phyloP scores from a whole-genome alignment of 331 rosid species.

The Stylosanthes scabra region DNA sequence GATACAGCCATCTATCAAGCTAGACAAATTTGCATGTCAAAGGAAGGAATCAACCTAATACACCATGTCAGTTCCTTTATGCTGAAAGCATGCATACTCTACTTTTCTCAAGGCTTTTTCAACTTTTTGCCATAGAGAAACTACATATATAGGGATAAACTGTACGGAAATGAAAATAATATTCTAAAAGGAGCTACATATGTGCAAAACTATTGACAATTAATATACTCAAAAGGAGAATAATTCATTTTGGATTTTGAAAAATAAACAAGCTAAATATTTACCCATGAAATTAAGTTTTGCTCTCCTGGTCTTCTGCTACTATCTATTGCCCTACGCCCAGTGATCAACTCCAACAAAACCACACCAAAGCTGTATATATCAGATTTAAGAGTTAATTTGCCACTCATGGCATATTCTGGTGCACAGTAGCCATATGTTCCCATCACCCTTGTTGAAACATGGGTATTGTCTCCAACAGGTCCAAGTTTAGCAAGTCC shows the following conservation, averaged over 20 bases:
- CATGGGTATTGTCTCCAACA: conserved; percentile 95
- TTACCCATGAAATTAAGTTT: conserved; percentile 83
- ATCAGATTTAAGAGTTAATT: conserved; percentile 90
- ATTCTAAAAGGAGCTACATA: conserved; percentile 1
- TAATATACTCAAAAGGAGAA: conserved; percentile 11
- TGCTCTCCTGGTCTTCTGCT: conserved; percentile 80
- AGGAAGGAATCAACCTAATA: conserved; percentile 11
- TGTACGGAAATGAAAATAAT: not conserved
- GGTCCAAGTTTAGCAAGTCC: conserved; percentile 94
- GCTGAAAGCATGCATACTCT: not conserved
- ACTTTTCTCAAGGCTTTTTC: conserved; percentile 6
- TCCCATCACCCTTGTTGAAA: conserved; percentile 98
- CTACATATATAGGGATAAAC: not conserved
- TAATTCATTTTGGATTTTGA: not conserved
- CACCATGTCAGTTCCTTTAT: not conserved
- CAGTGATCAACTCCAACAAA: conserved; percentile 92
- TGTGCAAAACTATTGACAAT: conserved; percentile 22
- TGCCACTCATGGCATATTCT: conserved; percentile 94
- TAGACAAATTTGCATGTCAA: not conserved
- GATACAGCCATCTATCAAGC: conserved; percentile 6
- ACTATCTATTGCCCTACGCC: conserved; percentile 80
- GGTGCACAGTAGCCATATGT: conserved; percentile 95
- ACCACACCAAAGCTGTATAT: conserved; percentile 95
- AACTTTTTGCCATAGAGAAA: conserved; percentile 3
- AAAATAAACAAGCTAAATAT: conserved; percentile 30